phyloP scores from a whole-genome alignment of 2,329 filamentous ascomycete species.

The Pyrenophora teres region DNA sequence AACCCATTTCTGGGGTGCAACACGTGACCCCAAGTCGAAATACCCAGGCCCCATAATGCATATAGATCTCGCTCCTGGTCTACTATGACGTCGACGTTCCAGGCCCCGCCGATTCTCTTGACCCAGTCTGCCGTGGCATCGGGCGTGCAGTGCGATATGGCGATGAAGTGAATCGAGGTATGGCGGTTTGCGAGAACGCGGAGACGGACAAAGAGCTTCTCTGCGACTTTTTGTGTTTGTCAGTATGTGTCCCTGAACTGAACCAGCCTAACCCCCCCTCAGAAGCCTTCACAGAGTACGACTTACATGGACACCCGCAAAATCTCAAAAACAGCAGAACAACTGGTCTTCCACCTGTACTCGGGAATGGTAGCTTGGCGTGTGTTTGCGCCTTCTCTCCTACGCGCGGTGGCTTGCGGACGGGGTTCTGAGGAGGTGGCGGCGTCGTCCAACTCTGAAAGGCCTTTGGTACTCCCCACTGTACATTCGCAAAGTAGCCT shows the following conservation, averaged over 20 bases:
- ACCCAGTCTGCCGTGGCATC: conserved; percentile 63
- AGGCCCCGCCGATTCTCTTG: conserved; percentile 61
- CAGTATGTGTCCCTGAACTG: conserved; percentile 2
- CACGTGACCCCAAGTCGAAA: conserved; percentile 42
- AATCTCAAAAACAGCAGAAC: conserved; percentile 42
- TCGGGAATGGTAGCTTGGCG: conserved; percentile 39
- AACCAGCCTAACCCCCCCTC: too few relatives aligned
- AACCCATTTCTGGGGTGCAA: conserved; percentile 44
- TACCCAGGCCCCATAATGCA: conserved; percentile 64
- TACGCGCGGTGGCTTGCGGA: conserved; percentile 34
- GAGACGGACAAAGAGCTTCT: conserved; percentile 60
- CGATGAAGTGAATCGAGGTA: conserved; percentile 59
- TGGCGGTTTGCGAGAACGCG: conserved; percentile 61
- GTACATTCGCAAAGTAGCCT: conserved; percentile 43
- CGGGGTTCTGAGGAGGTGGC: conserved; percentile 30
- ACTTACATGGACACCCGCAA: conserved; percentile 45
- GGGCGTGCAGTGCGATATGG: conserved; percentile 63
- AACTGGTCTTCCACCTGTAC: conserved; percentile 36
- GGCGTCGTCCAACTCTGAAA: conserved; percentile 42
- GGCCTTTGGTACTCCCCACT: conserved; percentile 42
- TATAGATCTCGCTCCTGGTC: conserved; percentile 63
- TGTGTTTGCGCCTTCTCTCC: conserved; percentile 36
- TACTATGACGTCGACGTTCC: conserved; percentile 61
- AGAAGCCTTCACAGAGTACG: not conserved
- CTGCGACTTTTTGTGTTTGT: conserved; percentile 31